Percentiles rank a stretch among this genome's conserved stretches.
These are phyloP conservation scores for Aphanomyces astaci DNA, from an alignment of 352 stramenopile genomes.

Conservation along the genomic window DNA sequence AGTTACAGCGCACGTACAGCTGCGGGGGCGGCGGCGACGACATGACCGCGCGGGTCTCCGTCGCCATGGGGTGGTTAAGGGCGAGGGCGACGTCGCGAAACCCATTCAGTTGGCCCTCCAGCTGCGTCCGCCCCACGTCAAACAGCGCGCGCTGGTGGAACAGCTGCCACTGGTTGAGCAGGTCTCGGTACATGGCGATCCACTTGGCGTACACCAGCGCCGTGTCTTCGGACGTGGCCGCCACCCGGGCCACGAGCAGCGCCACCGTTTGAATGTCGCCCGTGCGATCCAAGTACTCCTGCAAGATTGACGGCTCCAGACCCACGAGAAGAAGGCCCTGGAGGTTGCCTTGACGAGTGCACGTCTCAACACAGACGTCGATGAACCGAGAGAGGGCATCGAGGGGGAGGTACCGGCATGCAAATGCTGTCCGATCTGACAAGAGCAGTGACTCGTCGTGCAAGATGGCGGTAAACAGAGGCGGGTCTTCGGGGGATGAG, in stretches of 20 bases:
- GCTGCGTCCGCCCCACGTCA: conserved; percentile 86
- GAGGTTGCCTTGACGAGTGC: conserved; percentile 71
- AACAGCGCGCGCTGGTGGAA: conserved; percentile 89
- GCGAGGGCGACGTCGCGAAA: conserved; percentile 54
- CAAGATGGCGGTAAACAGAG: conserved; percentile 67
- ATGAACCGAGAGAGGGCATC: conserved; percentile 83
- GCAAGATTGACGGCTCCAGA: conserved; percentile 73
- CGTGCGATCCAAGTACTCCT: conserved; percentile 86
- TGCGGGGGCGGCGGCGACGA: conserved; percentile 55
- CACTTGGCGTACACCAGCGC: conserved; percentile 64
- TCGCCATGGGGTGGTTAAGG: conserved; percentile 40
- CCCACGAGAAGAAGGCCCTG: conserved; percentile 89
- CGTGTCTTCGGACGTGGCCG: conserved; percentile 29
- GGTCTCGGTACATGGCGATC: conserved; percentile 86
- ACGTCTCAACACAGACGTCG: conserved; percentile 65
- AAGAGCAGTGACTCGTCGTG: conserved; percentile 79
- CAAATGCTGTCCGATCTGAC: conserved; percentile 87
- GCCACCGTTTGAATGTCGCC: conserved; percentile 90
- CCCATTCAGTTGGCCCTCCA: conserved; percentile 78
- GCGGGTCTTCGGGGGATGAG: conserved; percentile 14
- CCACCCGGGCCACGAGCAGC: conserved; percentile 60
- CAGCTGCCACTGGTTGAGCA: conserved; percentile 92
- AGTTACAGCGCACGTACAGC: conserved; percentile 93
- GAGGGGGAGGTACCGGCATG: conserved; percentile 81
- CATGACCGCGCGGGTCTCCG: conserved; percentile 33